Percentiles rank a stretch among this genome's conserved stretches.
phyloP scores from a whole-genome alignment of 2,329 filamentous ascomycete species.

The Fusarium caatingaense region DNA sequence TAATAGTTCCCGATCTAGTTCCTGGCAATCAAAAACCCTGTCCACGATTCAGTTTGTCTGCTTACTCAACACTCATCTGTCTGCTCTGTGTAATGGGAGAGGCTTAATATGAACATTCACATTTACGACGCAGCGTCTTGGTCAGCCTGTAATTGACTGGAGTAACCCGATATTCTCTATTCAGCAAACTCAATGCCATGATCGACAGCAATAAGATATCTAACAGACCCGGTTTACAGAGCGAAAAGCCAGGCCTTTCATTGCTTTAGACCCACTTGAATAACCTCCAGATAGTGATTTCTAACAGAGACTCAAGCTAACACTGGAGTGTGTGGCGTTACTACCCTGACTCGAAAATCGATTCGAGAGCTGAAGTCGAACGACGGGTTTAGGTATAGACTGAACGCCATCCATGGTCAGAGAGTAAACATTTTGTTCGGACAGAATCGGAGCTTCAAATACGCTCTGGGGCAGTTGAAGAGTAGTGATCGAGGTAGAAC shows the following conservation, averaged over 20 bases:
- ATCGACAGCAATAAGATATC: not conserved
- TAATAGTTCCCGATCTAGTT: not conserved
- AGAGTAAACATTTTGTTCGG: not conserved
- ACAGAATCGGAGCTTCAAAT: not conserved
- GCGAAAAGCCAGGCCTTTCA: not conserved
- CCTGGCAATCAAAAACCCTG: not conserved
- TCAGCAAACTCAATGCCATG: not conserved
- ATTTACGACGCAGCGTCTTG: not conserved
- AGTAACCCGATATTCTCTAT: not conserved
- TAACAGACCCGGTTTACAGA: not conserved
- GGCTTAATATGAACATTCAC: not conserved
- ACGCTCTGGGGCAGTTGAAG: constrained; percentile 7
- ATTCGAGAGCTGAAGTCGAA: not conserved
- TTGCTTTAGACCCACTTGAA: not conserved
- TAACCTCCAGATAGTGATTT: not conserved
- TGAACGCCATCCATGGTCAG: not conserved
- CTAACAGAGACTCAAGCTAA: constrained; percentile 1
- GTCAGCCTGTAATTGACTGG: not conserved
- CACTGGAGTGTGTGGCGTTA: not conserved
- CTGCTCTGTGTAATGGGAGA: not conserved
- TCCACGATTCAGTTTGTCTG: not conserved
- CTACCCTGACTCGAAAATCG: constrained; percentile 6
- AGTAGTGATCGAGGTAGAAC: constrained; percentile 15
- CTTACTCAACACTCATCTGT: not conserved
- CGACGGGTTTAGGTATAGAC: not conserved